These are phyloP conservation scores for Pelargonium cotyledonis DNA, from an alignment of 441 rosid genomes.

Conservation along the genomic window DNA sequence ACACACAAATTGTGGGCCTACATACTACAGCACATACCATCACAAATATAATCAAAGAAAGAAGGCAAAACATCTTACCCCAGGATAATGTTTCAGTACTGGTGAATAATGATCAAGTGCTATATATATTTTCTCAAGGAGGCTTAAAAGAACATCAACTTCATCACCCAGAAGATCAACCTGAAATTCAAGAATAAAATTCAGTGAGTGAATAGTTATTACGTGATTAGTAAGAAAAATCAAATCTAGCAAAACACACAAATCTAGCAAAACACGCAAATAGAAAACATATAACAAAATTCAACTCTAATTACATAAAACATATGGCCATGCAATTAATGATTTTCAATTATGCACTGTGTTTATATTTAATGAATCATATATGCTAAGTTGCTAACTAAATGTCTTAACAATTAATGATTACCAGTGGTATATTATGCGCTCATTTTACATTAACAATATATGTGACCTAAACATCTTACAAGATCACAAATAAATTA, in stretches of 20 bases:
- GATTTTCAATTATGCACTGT: no score
- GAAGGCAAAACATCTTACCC: constrained; percentile 45
- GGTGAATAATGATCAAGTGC: constrained; percentile 96
- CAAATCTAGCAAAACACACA: background rate
- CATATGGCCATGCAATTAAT: no score
- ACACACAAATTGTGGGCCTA: background rate
- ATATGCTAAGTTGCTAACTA: no score
- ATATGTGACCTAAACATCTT: background rate
- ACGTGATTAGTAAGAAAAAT: background rate
- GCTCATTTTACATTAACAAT: no score
- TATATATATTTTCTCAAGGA: constrained; percentile 88
- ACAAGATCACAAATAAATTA: background rate
- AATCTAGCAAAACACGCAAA: background rate
- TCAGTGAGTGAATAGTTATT: background rate
- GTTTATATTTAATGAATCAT: no score
- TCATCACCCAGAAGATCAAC: constrained; percentile 94
- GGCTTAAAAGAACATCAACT: constrained; percentile 65
- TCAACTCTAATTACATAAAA: no score
- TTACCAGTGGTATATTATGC: background rate
- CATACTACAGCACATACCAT: background rate
- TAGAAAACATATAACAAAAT: no score
- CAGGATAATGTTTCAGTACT: constrained; percentile 76
- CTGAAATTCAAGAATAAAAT: constrained; percentile 35
- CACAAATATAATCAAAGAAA: background rate
- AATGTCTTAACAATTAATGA: background rate